These are phyloP conservation scores for Bremia lactucae DNA, from an alignment of 352 stramenopile species.

Conservation along the genomic window DNA sequence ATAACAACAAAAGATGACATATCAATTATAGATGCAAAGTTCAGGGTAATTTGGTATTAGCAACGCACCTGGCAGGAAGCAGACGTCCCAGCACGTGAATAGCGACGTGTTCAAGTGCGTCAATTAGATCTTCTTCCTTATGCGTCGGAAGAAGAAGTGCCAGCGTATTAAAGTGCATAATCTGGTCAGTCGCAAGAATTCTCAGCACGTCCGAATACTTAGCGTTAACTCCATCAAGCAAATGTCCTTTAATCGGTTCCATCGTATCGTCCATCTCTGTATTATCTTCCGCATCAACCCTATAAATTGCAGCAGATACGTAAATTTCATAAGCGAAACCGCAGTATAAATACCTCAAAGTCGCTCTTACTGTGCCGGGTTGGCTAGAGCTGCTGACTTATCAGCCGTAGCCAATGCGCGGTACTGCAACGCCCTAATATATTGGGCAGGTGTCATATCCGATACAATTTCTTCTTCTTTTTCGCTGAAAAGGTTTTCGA, in stretches of 20 bases:
- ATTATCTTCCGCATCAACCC: slow-evolving; percentile 20
- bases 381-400: slow-evolving; percentile 12
- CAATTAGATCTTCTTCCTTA: slow-evolving; percentile 28
- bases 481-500: slow-evolving; percentile 79
- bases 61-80: slow-evolving; percentile 29
- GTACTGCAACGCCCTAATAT: slow-evolving; percentile 70
- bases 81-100: slow-evolving; percentile 33
- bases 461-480: slow-evolving; percentile 64
- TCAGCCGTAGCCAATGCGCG: slow-evolving; percentile 25
- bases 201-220: slow-evolving; percentile 20
- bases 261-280: slow-evolving; percentile 36
- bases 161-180: slow-evolving; percentile 42
- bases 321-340: neutral
- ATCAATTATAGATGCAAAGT: neutral
- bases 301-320: slow-evolving; percentile 6
- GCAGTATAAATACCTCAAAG: neutral
- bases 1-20: too few relatives aligned
- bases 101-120: slow-evolving; percentile 32
- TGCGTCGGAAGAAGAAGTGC: slow-evolving; percentile 24
- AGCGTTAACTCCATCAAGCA: slow-evolving; percentile 18
- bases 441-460: slow-evolving; percentile 53
- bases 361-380: slow-evolving; percentile 13
- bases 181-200: slow-evolving; percentile 21
- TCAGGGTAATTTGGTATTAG: too few relatives aligned
- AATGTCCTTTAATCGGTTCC: slow-evolving; percentile 15